Evolutionary conservation across 177 flowering plant genomes (phyloP), one percentile per base, ranked within the genome.

Genomic region (Tripterygium wilfordii): DNA sequence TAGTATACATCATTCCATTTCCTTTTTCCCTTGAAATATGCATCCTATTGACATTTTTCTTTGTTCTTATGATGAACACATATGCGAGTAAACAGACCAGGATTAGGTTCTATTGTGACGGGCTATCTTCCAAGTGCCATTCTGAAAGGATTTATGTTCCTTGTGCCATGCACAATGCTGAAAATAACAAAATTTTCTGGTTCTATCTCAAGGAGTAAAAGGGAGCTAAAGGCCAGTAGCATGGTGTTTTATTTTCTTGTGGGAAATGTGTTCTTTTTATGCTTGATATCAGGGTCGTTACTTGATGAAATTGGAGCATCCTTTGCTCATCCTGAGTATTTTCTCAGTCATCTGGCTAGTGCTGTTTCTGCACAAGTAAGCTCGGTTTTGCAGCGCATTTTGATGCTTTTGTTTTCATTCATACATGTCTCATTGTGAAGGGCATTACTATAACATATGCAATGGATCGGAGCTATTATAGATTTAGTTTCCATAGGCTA

Each of bases 221-320:
- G 55, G 49, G 94, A 90, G 64, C 75, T 76, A 44, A 90, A 76
- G 60, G 76, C 90, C 21, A 82, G 94, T 72, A 80, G 72, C 65
- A 90, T 84, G 94, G 85, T 90, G 43, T 87, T 78, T 75, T 90
- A 90, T 65, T 90, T 90, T 60, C 72, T 90, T 9, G 73, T 90
- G 56, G 96, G 87, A 55, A 90, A 90, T 70, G 83, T 87, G 0
- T 87, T 87, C 77, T 84, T 90, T 62, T 54, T 82, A 66, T 84
- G 87, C 65, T 46, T 90, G 68, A 59, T 90, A 60, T 84, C 96
- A 10, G 97, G 96, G n/a, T 90, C 97, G 10, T 68, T 87, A 42
- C 72, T 90, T 12, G 79, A 84, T 56, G 79, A 80, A 66, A 82
- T 87, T 56, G 96, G 92, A 37, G 70, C 80, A 65, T 84, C 75